Evolutionary conservation across 495 filamentous ascomycete genomes (phyloP).

Genomic region (Penicillium tannophilum): DNA sequence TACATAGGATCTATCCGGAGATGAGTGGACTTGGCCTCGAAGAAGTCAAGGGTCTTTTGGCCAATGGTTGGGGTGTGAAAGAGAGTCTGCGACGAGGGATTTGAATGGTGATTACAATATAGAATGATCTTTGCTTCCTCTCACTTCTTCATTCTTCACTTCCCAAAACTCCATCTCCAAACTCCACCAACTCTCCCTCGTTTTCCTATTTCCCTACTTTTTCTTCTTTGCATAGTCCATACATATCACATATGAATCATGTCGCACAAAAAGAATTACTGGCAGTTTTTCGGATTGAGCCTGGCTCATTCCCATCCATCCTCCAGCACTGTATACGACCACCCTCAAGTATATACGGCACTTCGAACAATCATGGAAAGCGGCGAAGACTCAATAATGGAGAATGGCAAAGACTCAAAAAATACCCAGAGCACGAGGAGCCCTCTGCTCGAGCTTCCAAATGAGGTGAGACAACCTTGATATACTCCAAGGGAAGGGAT

Average conservation of each 20-base stretch:
- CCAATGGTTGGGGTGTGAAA: slow-evolving; percentile 67
- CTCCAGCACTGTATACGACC: neutral
- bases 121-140: neutral
- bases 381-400: neutral
- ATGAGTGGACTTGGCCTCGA: slow-evolving; percentile 80
- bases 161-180: neutral
- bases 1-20: slow-evolving; percentile 81
- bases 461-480: slow-evolving; percentile 23
- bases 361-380: neutral
- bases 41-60: slow-evolving; percentile 74
- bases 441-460: slow-evolving; percentile 25
- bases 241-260: neutral
- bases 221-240: neutral
- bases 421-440: neutral
- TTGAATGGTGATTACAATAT: neutral
- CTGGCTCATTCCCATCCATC: neutral
- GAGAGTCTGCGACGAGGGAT: slow-evolving; percentile 22
- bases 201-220: neutral
- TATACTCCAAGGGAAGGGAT: neutral
- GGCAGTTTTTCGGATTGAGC: neutral
- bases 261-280: neutral
- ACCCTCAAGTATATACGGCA: neutral
- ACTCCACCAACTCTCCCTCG: neutral
- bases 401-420: neutral
- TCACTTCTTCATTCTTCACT: neutral